phyloP scores from a whole-genome alignment of 1,284 basidiomycete species.

The Melampsora abietis-canadensis region DNA sequence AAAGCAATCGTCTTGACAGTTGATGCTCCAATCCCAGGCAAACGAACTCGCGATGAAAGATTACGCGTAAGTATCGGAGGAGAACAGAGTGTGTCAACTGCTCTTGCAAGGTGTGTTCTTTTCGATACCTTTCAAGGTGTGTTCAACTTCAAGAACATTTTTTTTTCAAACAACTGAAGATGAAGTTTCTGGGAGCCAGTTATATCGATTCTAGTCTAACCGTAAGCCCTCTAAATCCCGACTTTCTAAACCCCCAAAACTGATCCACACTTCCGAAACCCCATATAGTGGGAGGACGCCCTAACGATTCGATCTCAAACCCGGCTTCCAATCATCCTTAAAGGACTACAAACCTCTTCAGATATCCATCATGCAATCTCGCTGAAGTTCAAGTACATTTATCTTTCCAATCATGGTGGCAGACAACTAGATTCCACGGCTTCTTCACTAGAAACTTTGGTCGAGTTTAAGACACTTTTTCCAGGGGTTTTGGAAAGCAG shows the following conservation, averaged over 20 bases:
- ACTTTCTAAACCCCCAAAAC: neutral
- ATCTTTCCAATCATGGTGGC: constrained; percentile 56
- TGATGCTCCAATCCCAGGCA: neutral
- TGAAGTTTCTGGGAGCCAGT: no score
- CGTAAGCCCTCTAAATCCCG: neutral
- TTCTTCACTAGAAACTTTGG: constrained; percentile 52
- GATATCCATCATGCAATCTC: constrained; percentile 55
- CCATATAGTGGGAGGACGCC: neutral
- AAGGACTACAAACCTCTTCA: constrained; percentile 55
- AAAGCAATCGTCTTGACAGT: neutral
- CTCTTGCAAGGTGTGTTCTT: neutral
- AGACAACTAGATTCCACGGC: constrained; percentile 45
- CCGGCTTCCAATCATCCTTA: constrained; percentile 45
- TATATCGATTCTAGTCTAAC: neutral
- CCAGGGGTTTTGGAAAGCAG: constrained; percentile 28
- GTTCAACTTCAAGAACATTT: no score
- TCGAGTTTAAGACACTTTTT: constrained; percentile 47
- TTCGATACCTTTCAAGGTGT: no score
- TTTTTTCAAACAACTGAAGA: no score
- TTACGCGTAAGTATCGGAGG: neutral
- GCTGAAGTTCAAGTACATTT: constrained; percentile 55
- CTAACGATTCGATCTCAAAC: neutral
- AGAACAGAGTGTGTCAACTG: neutral
- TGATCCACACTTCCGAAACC: neutral
- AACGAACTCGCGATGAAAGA: neutral